Percentiles rank a stretch among this genome's conserved stretches.
Evolutionary conservation across 176 grass and related monocot genomes (phyloP).

Genomic region (Triticum timopheevii): DNA sequence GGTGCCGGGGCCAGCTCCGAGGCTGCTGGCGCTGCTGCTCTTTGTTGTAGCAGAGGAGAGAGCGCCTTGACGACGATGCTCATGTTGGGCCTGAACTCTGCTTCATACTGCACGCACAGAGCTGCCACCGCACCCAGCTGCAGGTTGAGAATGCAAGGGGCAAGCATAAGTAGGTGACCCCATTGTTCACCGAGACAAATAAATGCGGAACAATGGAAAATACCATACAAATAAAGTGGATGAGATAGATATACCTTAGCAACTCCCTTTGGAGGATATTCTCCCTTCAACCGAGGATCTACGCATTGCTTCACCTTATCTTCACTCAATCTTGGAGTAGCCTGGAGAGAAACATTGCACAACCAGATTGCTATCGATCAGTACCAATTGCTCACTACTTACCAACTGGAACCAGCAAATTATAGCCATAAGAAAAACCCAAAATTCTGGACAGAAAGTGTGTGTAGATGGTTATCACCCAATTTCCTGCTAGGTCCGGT

Average conservation of each 20-base stretch:
- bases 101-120: constrained; percentile 83
- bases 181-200: neutral
- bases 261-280: constrained; percentile 53
- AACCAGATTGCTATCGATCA: constrained; percentile 1
- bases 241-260: constrained; percentile 44
- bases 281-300: constrained; percentile 65
- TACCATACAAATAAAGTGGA: neutral
- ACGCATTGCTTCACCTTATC: constrained; percentile 68
- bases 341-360: constrained; percentile 24
- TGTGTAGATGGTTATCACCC: neutral
- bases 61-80: constrained; percentile 91
- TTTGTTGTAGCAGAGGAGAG: constrained; percentile 67
- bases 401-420: neutral
- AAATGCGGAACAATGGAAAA: neutral
- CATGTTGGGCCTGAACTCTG: constrained; percentile 94
- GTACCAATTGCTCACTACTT: neutral
- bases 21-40: constrained; percentile 27
- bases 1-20: constrained; percentile 18
- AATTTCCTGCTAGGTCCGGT: neutral
- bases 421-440: neutral
- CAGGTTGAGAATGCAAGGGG: neutral
- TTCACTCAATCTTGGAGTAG: constrained; percentile 55
- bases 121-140: constrained; percentile 88
- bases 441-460: neutral
- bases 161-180: constrained; percentile 18